Evolutionary conservation across 139 green algal genomes (phyloP), one percentile per base, ranked within the genome.

Genomic region (Pedinophyceae sp.): DNA sequence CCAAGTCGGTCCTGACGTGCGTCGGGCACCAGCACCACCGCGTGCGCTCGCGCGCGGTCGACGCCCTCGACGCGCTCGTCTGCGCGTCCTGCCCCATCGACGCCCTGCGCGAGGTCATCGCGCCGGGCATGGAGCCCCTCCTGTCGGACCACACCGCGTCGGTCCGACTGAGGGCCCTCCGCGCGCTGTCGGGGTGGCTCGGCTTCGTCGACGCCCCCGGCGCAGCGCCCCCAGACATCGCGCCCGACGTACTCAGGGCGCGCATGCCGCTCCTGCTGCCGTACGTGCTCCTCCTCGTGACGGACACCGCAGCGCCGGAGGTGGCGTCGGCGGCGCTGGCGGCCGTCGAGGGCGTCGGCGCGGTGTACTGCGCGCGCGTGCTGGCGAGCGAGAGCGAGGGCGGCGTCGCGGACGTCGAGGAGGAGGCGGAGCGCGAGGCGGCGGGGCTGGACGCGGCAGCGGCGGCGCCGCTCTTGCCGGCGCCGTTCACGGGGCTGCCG

Each of bases 1-100:
- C 73, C 26, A 24, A 52, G 40, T 54, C 53, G 7, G 57, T 82
- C 19, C 18, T 76, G 18, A 58, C 64, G 4, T 58, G 58, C 48
- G 48, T 84, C 19, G 45, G 58, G 17, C 80, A 89, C 63, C 70
- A 72, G 60, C 80, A 89, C 52, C 79, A 69, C 40, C 62, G 72
- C 0, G 78, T 89, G 47, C 61, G 78, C 1, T 4, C 51, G 29
- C 55, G 66, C 0, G 20, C 43, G 3, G 50, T 83, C 46, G 46
- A 74, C 52, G 75, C 69, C 3, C 57, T 87, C 19, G 57, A 71
- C 19, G 56, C 71, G 0, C 47, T 85, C n/a, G 70, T 79, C 13
- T 7, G 34, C 10, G 34, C 13, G 34, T 7, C 10, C 7, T 19
- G 7, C 10, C 10, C 5, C 18, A 20, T 26, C 10, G 45, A 50